phyloP scores from a whole-genome alignment of 2,329 filamentous ascomycete genomes.

The Xylaria sp. region DNA sequence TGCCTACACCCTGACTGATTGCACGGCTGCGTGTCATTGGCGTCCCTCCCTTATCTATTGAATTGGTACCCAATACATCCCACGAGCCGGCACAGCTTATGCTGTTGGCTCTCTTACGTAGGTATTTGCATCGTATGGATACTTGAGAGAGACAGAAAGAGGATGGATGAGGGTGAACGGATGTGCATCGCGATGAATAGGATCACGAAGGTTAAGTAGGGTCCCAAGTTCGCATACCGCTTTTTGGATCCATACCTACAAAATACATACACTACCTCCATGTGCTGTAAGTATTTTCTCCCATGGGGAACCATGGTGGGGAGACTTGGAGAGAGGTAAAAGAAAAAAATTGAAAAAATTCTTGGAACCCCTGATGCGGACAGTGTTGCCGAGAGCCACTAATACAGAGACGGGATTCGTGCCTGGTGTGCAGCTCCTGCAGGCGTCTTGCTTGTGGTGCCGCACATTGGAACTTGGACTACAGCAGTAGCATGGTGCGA shows the following conservation, averaged over 20 bases:
- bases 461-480: conserved; percentile 16
- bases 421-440: conserved; percentile 23
- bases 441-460: conserved; percentile 2
- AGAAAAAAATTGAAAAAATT: neutral
- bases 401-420: conserved; percentile 34
- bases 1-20: conserved; percentile 14
- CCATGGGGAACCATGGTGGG: neutral
- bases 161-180: neutral
- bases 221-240: neutral
- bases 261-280: neutral
- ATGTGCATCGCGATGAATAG: conserved; percentile 8
- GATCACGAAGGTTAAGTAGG: neutral
- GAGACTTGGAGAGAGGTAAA: neutral
- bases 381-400: conserved; percentile 32
- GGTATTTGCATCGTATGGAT: conserved; percentile 2
- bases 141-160: neutral
- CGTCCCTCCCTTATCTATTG: conserved; percentile 29
- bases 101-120: neutral
- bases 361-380: conserved; percentile 26
- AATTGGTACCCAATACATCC: conserved; percentile 30
- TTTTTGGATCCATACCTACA: neutral
- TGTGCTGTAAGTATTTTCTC: neutral
- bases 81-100: conserved; percentile 5
- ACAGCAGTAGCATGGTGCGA: conserved; percentile 16
- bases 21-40: conserved; percentile 22